Evolutionary conservation across 495 filamentous ascomycete species (phyloP).

Genomic region (Haplographium delicatum): DNA sequence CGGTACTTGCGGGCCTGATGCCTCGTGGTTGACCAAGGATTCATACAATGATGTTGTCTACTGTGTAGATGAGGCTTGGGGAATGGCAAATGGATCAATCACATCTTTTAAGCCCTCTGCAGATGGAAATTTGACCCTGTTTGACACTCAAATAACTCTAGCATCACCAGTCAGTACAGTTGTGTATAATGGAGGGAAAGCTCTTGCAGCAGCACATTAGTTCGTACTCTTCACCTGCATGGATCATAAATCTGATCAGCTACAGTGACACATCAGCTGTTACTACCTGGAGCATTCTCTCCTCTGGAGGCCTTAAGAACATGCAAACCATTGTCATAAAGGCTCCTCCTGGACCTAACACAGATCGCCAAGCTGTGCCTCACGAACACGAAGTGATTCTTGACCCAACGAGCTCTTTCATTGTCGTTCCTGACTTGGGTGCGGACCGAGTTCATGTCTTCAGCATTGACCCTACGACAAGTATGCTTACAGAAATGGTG

Average conservation of each 20-base stretch:
- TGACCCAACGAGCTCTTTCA: constrained; percentile 61
- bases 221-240: constrained; percentile 25
- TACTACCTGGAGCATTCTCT: constrained; percentile 16
- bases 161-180: constrained; percentile 40
- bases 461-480: constrained; percentile 39
- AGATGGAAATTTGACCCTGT: constrained; percentile 30
- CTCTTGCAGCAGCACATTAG: constrained; percentile 45
- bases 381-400: constrained; percentile 67
- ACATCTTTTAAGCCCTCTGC: constrained; percentile 32
- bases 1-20: constrained; percentile 32
- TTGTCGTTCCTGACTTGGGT: constrained; percentile 67
- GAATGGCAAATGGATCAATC: constrained; percentile 36
- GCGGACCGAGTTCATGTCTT: constrained; percentile 65
- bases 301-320: constrained; percentile 27
- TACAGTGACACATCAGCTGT: constrained; percentile 12
- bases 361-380: constrained; percentile 53
- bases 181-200: constrained; percentile 34
- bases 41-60: constrained; percentile 45
- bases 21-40: constrained; percentile 55
- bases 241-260: constrained; percentile 8
- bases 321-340: constrained; percentile 49
- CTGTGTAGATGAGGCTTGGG: constrained; percentile 53
- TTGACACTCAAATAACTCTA: constrained; percentile 31
- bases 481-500: constrained; percentile 29
- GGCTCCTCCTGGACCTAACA: constrained; percentile 39